Conservation (phyloP, 805 yeast genomes). For the Yamadazyma akitaensis region DNA sequence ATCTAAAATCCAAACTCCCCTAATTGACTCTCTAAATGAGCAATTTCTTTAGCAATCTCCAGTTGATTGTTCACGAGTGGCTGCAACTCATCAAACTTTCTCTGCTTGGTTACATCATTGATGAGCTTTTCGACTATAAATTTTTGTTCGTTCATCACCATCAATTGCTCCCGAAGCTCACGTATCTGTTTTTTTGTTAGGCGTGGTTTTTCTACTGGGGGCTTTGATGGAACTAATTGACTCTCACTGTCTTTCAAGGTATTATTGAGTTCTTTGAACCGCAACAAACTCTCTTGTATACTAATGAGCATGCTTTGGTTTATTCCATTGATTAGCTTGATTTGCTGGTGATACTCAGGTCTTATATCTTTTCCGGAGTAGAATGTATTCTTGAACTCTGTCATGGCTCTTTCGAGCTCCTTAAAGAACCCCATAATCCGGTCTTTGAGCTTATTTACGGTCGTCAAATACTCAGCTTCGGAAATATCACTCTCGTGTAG, state of each 20-base stretch:
- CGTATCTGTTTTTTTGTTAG: conserved; percentile 54
- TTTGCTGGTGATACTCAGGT: conserved; percentile 7
- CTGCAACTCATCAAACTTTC: conserved; percentile 74
- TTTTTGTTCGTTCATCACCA: conserved; percentile 84
- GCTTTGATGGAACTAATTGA: conserved; percentile 19
- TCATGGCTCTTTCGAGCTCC: conserved; percentile 28
- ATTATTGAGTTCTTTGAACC: conserved; percentile 58
- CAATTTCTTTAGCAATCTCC: conserved; percentile 54
- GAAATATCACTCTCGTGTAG: not conserved
- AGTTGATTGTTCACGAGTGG: conserved; percentile 54
- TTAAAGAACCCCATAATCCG: conserved; percentile 19
- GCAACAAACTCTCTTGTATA: conserved; percentile 64
- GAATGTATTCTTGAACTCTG: conserved; percentile 21
- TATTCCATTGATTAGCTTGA: conserved; percentile 45
- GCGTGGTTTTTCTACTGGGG: conserved; percentile 18
- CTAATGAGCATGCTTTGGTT: conserved; percentile 54
- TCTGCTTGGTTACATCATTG: conserved; percentile 54
- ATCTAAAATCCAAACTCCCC: conserved; percentile 49
- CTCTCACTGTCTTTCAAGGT: conserved; percentile 28
- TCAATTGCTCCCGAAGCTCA: conserved; percentile 63
- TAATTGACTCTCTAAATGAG: conserved; percentile 42
- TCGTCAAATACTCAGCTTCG: not conserved
- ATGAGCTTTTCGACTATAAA: conserved; percentile 68
- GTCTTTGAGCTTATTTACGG: conserved; percentile 11
- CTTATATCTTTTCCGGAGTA: conserved; percentile 16